phyloP scores from a whole-genome alignment of 306 rosid species.

The Carpinus fangiana region DNA sequence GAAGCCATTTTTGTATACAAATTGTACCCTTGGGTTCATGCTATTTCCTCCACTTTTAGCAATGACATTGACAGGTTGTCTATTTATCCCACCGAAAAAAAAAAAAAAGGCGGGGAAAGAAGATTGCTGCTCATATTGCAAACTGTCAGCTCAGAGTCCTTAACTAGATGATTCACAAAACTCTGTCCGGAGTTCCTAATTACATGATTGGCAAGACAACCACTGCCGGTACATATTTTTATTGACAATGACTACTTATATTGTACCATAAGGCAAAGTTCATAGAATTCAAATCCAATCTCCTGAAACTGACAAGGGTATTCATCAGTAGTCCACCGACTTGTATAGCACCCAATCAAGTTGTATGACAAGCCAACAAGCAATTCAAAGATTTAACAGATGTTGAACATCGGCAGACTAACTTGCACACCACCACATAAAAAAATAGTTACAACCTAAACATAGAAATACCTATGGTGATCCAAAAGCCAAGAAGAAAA shows the following conservation, averaged over 20 bases:
- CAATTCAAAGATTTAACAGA: neutral
- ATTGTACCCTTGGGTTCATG: neutral
- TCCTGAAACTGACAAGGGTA: neutral
- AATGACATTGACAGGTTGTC: neutral
- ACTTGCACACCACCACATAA: conserved; percentile 13
- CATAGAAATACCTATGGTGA: conserved; percentile 25
- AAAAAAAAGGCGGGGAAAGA: neutral
- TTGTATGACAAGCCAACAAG: neutral
- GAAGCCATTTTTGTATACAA: neutral
- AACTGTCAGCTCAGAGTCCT: neutral
- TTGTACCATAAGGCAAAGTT: neutral
- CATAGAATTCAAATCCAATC: neutral
- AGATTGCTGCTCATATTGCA: neutral
- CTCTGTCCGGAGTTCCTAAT: neutral
- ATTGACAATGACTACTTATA: neutral
- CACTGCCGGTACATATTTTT: neutral
- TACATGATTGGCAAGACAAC: neutral
- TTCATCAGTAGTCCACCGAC: neutral
- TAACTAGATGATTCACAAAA: neutral
- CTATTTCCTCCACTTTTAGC: neutral
- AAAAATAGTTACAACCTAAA: conserved; percentile 16
- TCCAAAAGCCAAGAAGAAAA: conserved; percentile 29
- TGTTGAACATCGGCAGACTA: neutral
- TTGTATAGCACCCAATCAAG: neutral
- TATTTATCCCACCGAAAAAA: neutral